Conservation (phyloP, 306 rosid genomes). For the Echinosophora koreensis region DNA sequence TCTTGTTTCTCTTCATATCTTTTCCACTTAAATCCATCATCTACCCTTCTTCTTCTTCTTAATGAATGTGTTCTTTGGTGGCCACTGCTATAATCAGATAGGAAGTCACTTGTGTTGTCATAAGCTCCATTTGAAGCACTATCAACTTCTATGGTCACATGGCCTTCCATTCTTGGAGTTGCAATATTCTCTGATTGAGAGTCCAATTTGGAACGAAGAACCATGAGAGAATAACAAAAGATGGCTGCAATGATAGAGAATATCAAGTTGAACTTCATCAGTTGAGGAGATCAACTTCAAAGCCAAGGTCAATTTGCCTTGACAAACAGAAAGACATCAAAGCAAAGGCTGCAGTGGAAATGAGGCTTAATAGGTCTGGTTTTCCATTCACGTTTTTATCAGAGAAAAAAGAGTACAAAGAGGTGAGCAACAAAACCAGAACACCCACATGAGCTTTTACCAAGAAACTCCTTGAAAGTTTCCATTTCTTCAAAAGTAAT, state of each 20-base stretch:
- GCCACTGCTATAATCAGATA: constrained; percentile 37
- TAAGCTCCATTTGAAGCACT: neutral
- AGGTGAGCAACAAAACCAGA: constrained; percentile 39
- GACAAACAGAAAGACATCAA: constrained; percentile 46
- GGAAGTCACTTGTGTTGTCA: constrained; percentile 23
- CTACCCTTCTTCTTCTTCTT: constrained; percentile 51
- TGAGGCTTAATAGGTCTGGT: constrained; percentile 31
- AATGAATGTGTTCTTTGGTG: constrained; percentile 45
- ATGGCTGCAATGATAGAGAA: constrained; percentile 28
- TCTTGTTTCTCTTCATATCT: constrained; percentile 74
- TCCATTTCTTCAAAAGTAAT: constrained; percentile 35
- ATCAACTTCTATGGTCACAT: constrained; percentile 38
- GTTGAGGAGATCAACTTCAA: constrained; percentile 42
- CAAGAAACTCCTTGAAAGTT: constrained; percentile 31
- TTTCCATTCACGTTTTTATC: constrained; percentile 37
- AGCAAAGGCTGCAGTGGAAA: constrained; percentile 35
- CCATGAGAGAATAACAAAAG: constrained; percentile 23
- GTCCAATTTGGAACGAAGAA: constrained; percentile 33
- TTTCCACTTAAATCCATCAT: constrained; percentile 85
- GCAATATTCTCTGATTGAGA: neutral
- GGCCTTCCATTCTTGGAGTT: neutral
- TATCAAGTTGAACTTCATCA: constrained; percentile 42
- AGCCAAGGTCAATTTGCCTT: constrained; percentile 40
- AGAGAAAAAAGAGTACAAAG: constrained; percentile 41
- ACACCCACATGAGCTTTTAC: constrained; percentile 38